Conservation (phyloP, 2,329 filamentous ascomycete genomes). For the Aspergillus aculeatus region DNA sequence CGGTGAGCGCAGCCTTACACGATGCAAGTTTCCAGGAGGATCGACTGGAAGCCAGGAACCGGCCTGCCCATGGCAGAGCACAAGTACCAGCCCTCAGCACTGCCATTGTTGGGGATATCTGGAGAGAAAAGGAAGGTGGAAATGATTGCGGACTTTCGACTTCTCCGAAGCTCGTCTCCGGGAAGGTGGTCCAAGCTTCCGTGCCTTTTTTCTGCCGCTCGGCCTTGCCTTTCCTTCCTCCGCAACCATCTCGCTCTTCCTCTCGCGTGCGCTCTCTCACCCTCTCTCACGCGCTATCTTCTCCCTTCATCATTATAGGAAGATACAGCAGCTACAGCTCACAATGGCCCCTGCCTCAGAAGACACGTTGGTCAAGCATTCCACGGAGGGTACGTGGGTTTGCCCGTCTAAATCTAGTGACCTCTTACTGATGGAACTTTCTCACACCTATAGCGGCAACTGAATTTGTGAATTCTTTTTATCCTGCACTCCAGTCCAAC, state of each 20-base stretch:
- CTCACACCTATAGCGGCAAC: conserved; percentile 58
- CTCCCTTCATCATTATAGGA: no score
- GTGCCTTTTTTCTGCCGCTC: conserved; percentile 23
- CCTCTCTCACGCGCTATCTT: not conserved
- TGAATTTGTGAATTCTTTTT: conserved; percentile 71
- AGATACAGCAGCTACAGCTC: not conserved
- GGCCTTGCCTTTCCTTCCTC: conserved; percentile 9
- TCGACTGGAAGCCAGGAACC: conserved; percentile 22
- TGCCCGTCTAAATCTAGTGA: not conserved
- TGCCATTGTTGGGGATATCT: conserved; percentile 25
- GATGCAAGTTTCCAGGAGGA: conserved; percentile 32
- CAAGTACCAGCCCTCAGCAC: conserved; percentile 30
- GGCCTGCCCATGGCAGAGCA: conserved; percentile 32
- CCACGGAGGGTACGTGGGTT: conserved; percentile 41
- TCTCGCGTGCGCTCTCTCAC: not conserved
- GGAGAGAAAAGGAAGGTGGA: conserved; percentile 9
- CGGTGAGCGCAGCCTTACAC: conserved; percentile 25
- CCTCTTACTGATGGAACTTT: not conserved
- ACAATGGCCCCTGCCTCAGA: conserved; percentile 34
- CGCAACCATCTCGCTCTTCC: not conserved
- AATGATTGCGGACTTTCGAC: conserved; percentile 19
- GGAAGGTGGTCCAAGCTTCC: conserved; percentile 37
- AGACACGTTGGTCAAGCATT: conserved; percentile 42
- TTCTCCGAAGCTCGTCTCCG: conserved; percentile 30
- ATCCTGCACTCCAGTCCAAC: conserved; percentile 66